These are phyloP conservation scores for Fermentozyma sake DNA, from an alignment of 1,139 yeast species.

Conservation along the genomic window DNA sequence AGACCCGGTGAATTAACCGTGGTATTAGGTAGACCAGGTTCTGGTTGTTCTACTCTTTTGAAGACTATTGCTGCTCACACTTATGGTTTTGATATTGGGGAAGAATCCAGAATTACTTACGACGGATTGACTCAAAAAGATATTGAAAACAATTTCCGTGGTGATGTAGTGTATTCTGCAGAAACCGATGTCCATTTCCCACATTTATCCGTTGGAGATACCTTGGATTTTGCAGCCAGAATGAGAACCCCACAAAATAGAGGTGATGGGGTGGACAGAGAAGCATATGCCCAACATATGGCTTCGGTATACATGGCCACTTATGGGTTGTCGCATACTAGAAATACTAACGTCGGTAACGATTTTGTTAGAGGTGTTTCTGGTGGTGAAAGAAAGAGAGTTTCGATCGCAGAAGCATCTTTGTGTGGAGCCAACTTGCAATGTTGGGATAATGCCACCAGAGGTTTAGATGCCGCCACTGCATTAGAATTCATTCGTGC, in stretches of 20 bases:
- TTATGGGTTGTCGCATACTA: slow-evolving; percentile 16
- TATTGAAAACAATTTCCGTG: slow-evolving; percentile 19
- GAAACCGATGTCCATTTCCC: slow-evolving; percentile 26
- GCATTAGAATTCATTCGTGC: slow-evolving; percentile 25
- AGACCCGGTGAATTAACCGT: slow-evolving; percentile 72
- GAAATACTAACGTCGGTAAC: slow-evolving; percentile 21
- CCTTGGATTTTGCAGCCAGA: slow-evolving; percentile 23
- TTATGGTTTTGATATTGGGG: slow-evolving; percentile 61
- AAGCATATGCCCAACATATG: slow-evolving; percentile 16
- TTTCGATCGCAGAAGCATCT: slow-evolving; percentile 20
- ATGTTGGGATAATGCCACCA: slow-evolving; percentile 24
- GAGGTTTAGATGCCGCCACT: slow-evolving; percentile 23
- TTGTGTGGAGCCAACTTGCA: slow-evolving; percentile 17
- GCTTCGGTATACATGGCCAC: slow-evolving; percentile 19
- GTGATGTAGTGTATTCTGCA: slow-evolving; percentile 26
- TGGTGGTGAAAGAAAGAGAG: slow-evolving; percentile 23
- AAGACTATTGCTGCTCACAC: slow-evolving; percentile 69
- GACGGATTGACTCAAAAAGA: slow-evolving; percentile 19
- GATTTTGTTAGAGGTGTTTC: slow-evolving; percentile 22
- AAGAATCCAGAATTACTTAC: slow-evolving; percentile 39
- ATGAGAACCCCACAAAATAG: slow-evolving; percentile 25
- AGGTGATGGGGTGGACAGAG: slow-evolving; percentile 24
- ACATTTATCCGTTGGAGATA: slow-evolving; percentile 23
- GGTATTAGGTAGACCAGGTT: slow-evolving; percentile 79
- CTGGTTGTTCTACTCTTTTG: slow-evolving; percentile 78